Conservation (phyloP, 1,139 yeast species). For the Diutina siamensis region DNA sequence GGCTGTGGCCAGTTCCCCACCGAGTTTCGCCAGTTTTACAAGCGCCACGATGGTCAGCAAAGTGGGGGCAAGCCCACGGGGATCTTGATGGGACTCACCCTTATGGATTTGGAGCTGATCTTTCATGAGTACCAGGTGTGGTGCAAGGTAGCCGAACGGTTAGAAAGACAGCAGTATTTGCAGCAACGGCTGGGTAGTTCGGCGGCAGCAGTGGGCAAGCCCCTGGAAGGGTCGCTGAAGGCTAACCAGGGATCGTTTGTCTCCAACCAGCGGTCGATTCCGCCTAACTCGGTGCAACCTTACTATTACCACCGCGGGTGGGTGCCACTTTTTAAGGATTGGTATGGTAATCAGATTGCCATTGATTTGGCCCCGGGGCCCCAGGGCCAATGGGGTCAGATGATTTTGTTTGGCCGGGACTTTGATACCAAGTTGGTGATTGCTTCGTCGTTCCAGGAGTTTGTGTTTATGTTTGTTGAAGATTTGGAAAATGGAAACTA, state of each 20-base stretch:
- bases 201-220: conserved; percentile 9
- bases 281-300: conserved; percentile 45
- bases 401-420: conserved; percentile 80
- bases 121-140: conserved; percentile 63
- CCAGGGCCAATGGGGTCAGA: conserved; percentile 63
- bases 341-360: conserved; percentile 50
- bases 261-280: conserved; percentile 43
- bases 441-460: conserved; percentile 81
- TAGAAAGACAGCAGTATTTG: conserved; percentile 30
- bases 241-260: conserved; percentile 21
- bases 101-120: conserved; percentile 60
- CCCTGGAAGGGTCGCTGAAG: conserved; percentile 12
- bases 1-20: conserved; percentile 53
- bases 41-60: conserved; percentile 75
- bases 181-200: conserved; percentile 19
- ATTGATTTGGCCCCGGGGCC: conserved; percentile 55
- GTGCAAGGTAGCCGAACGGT: conserved; percentile 52
- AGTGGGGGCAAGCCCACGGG: conserved; percentile 70
- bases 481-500: conserved; percentile 66
- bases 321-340: conserved; percentile 50
- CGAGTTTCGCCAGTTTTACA: conserved; percentile 66
- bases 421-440: conserved; percentile 72
- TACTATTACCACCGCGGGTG: conserved; percentile 47
- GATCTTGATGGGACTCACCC: conserved; percentile 55
- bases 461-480: conserved; percentile 66